A percentile compares a stretch with the other conserved stretches of the same genome.
Conservation (phyloP, 768 basidiomycete species). For the Lactifluus pinguis region DNA sequence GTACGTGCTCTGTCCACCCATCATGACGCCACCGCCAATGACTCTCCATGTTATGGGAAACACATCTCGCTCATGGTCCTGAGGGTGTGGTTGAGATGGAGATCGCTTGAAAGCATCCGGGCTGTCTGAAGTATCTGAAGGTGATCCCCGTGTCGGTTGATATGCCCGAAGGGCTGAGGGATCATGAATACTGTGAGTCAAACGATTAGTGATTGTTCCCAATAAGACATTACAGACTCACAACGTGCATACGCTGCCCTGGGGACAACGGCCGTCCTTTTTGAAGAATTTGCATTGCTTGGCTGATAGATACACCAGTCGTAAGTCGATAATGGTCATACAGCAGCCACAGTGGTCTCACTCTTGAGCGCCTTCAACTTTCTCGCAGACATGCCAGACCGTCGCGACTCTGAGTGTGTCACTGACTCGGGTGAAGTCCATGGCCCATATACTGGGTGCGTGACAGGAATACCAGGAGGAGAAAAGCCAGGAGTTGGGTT, state of each 20-base stretch:
- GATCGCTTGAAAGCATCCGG: neutral
- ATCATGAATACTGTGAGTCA: slow-evolving; percentile 10
- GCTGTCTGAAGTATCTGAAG: neutral
- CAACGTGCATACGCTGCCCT: slow-evolving; percentile 18
- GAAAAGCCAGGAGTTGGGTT: slow-evolving; percentile 3
- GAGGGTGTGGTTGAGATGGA: neutral
- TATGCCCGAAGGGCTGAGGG: neutral
- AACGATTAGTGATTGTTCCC: neutral
- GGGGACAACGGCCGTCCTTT: slow-evolving; percentile 15
- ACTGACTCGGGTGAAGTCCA: neutral
- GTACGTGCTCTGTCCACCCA: slow-evolving; percentile 34
- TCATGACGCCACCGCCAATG: slow-evolving; percentile 68
- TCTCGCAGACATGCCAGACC: slow-evolving; percentile 6
- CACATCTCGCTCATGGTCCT: slow-evolving; percentile 30
- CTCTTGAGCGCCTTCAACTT: slow-evolving; percentile 18
- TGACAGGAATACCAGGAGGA: slow-evolving; percentile 6
- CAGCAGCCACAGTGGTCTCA: neutral
- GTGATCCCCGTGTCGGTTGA: neutral
- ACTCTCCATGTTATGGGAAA: slow-evolving; percentile 69
- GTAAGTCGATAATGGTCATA: neutral
- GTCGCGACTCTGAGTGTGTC: slow-evolving; percentile 2
- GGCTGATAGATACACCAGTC: neutral
- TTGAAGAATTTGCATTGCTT: slow-evolving; percentile 18
- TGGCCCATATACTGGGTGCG: neutral
- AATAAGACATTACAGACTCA: neutral